Evolutionary conservation across 2,329 filamentous ascomycete genomes (phyloP).

Genomic region (Paracamarosporium sp.): DNA sequence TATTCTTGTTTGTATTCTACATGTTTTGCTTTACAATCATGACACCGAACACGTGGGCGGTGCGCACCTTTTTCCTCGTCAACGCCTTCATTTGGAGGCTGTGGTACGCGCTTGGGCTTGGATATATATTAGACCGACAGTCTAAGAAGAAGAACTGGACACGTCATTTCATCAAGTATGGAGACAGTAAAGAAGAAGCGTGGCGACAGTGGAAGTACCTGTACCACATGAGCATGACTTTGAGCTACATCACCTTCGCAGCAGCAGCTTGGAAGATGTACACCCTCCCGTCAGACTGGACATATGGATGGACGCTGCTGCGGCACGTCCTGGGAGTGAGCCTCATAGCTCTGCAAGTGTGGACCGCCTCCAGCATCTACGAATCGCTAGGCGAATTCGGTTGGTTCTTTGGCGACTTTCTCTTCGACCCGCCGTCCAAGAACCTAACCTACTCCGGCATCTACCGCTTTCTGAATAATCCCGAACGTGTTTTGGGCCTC

Average conservation of each 20-base stretch:
- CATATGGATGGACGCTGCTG: conserved; percentile 81
- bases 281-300: conserved; percentile 82
- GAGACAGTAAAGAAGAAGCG: conserved; percentile 86
- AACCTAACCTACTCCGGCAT: conserved; percentile 91
- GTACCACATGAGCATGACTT: conserved; percentile 89
- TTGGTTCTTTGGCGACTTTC: conserved; percentile 99
- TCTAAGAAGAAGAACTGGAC: conserved; percentile 95
- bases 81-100: conserved; percentile 85
- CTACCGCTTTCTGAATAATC: conserved; percentile 97
- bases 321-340: conserved; percentile 85
- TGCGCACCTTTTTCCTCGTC: conserved; percentile 79
- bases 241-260: conserved; percentile 88
- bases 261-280: conserved; percentile 98
- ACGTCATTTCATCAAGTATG: conserved; percentile 95
- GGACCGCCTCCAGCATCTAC: conserved; percentile 93
- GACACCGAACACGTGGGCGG: conserved; percentile 77
- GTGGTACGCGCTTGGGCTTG: conserved; percentile 91
- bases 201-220: conserved; percentile 98
- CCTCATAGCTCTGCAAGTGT: conserved; percentile 85
- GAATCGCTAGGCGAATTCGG: conserved; percentile 96
- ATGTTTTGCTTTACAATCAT: conserved; percentile 74
- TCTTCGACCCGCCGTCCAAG: conserved; percentile 88
- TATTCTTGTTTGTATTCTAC: conserved; percentile 78
- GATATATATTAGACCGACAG: conserved; percentile 82
- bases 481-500: conserved; percentile 89